Evolutionary conservation across 352 stramenopile species (phyloP).

Genomic region (Pythium chondricola): DNA sequence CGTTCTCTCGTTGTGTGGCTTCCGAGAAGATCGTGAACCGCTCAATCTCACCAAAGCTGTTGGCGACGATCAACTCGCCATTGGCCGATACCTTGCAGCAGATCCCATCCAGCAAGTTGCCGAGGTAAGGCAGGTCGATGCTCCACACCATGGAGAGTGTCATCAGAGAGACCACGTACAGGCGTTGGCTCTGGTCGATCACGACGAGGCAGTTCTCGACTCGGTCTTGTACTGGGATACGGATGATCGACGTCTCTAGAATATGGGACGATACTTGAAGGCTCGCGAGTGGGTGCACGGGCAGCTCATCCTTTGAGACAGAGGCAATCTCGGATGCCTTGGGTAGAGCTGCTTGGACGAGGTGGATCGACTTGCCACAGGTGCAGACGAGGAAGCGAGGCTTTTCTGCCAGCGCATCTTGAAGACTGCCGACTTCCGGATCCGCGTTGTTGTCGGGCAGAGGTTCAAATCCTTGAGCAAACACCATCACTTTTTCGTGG

Average conservation of each 20-base stretch:
- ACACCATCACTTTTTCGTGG: conserved; percentile 42
- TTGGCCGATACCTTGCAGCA: conserved; percentile 36
- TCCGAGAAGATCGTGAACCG: conserved; percentile 57
- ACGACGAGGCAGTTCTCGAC: conserved; percentile 61
- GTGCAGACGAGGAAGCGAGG: conserved; percentile 52
- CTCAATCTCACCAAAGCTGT: conserved; percentile 58
- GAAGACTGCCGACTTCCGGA: conserved; percentile 13
- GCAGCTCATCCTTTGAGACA: conserved; percentile 34
- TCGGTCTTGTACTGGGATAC: conserved; percentile 41
- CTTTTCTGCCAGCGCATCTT: conserved; percentile 27
- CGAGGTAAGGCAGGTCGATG: conserved; percentile 26
- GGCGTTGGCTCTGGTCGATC: conserved; percentile 54
- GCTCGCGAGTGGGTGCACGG: conserved; percentile 39
- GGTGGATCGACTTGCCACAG: conserved; percentile 45
- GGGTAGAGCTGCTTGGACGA: conserved; percentile 43
- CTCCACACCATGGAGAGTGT: conserved; percentile 50
- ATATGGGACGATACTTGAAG: conserved; percentile 39
- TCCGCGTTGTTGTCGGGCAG: conserved; percentile 15
- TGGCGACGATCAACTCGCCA: conserved; percentile 55
- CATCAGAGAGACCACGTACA: conserved; percentile 62
- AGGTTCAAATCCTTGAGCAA: conserved; percentile 33
- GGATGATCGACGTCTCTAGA: conserved; percentile 41
- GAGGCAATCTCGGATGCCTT: conserved; percentile 54
- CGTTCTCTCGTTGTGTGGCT: conserved; percentile 40
- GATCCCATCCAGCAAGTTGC: conserved; percentile 33